Conservation (phyloP, 1,139 yeast species). For the Kodamaea derodonti region DNA sequence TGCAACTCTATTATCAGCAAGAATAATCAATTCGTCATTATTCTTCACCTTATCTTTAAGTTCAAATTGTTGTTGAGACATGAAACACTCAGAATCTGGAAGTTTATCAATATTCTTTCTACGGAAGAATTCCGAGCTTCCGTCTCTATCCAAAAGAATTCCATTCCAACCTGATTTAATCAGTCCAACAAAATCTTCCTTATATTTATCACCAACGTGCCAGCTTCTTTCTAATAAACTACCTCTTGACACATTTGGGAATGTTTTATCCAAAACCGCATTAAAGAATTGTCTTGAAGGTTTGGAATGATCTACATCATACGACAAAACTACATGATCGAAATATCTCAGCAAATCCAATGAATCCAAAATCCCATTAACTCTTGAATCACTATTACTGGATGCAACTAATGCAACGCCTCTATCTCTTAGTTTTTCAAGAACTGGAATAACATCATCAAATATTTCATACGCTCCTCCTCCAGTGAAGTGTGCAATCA, state of each 20-base stretch:
- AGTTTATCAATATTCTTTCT: slow-evolving; percentile 4
- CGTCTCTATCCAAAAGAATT: slow-evolving; percentile 45
- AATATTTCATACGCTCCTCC: slow-evolving; percentile 50
- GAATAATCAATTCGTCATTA: slow-evolving; percentile 9
- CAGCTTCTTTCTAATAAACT: slow-evolving; percentile 31
- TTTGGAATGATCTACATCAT: slow-evolving; percentile 50
- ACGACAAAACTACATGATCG: slow-evolving; percentile 45
- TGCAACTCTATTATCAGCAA: slow-evolving; percentile 38
- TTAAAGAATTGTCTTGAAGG: slow-evolving; percentile 50
- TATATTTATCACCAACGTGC: slow-evolving; percentile 65
- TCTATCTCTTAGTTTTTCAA: slow-evolving; percentile 27
- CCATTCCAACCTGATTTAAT: slow-evolving; percentile 60
- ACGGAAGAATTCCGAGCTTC: slow-evolving; percentile 20
- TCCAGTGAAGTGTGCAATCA: slow-evolving; percentile 46
- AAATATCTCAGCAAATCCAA: slow-evolving; percentile 43
- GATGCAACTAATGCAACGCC: slow-evolving; percentile 43
- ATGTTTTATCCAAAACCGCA: slow-evolving; percentile 20
- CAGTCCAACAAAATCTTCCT: slow-evolving; percentile 52
- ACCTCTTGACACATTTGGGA: slow-evolving; percentile 5
- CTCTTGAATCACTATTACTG: slow-evolving; percentile 60
- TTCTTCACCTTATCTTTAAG: slow-evolving; percentile 3
- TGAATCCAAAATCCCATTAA: slow-evolving; percentile 38
- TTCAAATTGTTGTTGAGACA: slow-evolving; percentile 6
- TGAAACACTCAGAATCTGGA: slow-evolving; percentile 9
- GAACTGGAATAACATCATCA: slow-evolving; percentile 51